Percentiles rank a stretch among this genome's conserved stretches.
Conservation (phyloP, 2,329 filamentous ascomycete species). For the Colletotrichum sublineola region DNA sequence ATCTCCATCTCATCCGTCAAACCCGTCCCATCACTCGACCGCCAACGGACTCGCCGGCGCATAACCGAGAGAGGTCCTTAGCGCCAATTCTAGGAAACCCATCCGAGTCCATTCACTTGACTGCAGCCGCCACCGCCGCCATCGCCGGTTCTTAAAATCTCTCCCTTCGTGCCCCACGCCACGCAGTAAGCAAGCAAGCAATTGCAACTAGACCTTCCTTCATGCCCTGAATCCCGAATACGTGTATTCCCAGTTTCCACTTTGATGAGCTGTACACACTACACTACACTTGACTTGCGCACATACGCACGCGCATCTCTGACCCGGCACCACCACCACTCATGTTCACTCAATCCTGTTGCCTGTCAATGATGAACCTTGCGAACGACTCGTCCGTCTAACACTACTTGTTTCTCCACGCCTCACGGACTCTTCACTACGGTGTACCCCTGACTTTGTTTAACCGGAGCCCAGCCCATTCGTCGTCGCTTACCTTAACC, state of each 20-base stretch:
- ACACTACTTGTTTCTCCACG: slow-evolving; percentile 9
- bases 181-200: background rate
- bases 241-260: slow-evolving; percentile 25
- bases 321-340: background rate
- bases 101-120: slow-evolving; percentile 26
- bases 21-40: slow-evolving; percentile 21
- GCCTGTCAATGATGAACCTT: slow-evolving; percentile 27
- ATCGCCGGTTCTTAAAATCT: background rate
- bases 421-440: slow-evolving; percentile 17
- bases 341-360: slow-evolving; percentile 6
- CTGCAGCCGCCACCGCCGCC: slow-evolving; percentile 11
- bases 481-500: slow-evolving; percentile 19
- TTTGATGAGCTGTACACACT: slow-evolving; percentile 30
- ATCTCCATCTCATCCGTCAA: slow-evolving; percentile 13
- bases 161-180: slow-evolving; percentile 34
- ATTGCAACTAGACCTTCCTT: slow-evolving; percentile 10
- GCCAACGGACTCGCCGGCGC: slow-evolving; percentile 29
- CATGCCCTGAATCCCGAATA: slow-evolving; percentile 32
- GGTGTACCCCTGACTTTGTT: slow-evolving; percentile 29
- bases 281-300: background rate
- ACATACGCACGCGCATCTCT: slow-evolving; percentile 5
- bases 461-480: slow-evolving; percentile 7
- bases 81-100: slow-evolving; percentile 32
- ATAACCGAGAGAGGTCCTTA: slow-evolving; percentile 35
- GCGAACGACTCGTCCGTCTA: slow-evolving; percentile 16